phyloP scores from a whole-genome alignment of 2,329 filamentous ascomycete genomes.

The Hyphodiscus sp. region DNA sequence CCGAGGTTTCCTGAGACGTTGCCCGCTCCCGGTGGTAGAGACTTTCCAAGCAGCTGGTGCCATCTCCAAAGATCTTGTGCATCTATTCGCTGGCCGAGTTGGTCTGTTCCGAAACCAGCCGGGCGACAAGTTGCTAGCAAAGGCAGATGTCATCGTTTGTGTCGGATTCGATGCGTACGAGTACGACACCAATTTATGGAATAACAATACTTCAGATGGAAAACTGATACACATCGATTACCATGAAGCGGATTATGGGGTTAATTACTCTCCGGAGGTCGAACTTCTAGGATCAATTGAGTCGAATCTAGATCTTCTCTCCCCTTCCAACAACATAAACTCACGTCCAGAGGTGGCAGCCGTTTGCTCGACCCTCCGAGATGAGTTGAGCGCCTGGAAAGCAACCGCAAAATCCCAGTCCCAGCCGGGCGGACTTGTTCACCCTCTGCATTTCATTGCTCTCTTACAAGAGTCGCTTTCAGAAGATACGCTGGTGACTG shows the following conservation, averaged over 20 bases:
- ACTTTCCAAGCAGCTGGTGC: constrained; percentile 44
- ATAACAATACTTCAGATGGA: constrained; percentile 30
- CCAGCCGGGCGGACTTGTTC: constrained; percentile 28
- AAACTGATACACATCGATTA: constrained; percentile 40
- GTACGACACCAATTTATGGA: constrained; percentile 41
- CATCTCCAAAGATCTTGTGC: constrained; percentile 36
- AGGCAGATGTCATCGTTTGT: constrained; percentile 38
- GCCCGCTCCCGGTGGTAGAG: constrained; percentile 41
- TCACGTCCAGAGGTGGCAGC: background rate
- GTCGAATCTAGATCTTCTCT: constrained; percentile 7
- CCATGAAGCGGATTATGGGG: constrained; percentile 28
- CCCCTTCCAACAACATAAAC: background rate
- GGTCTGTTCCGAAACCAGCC: constrained; percentile 44
- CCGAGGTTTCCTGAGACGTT: constrained; percentile 35
- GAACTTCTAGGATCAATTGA: constrained; percentile 14
- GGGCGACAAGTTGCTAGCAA: constrained; percentile 38
- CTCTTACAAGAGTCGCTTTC: constrained; percentile 36
- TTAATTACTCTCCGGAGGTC: constrained; percentile 11
- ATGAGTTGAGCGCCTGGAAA: background rate
- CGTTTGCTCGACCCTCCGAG: background rate
- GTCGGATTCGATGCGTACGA: constrained; percentile 43
- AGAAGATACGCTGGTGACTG: constrained; percentile 36
- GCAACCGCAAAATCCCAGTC: background rate
- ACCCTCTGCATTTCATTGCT: constrained; percentile 40
- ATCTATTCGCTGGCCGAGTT: constrained; percentile 41